Evolutionary conservation across 2,329 filamentous ascomycete genomes (phyloP).

Genomic region (Apiospora rasikravindrae): DNA sequence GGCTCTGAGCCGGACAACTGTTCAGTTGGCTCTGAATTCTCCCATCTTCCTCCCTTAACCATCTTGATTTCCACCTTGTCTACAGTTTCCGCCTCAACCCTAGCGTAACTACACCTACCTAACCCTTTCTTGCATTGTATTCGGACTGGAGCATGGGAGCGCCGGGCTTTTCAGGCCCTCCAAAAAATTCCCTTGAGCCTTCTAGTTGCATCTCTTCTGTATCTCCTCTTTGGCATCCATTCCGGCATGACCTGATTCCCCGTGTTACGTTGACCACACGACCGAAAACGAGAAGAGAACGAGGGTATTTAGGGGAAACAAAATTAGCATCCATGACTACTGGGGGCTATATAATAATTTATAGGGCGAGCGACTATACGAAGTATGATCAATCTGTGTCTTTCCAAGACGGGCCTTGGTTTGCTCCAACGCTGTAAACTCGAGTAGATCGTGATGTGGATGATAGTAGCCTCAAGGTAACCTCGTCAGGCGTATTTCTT

Average conservation of each 20-base stretch:
- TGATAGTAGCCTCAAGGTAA: background rate
- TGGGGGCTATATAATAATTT: background rate
- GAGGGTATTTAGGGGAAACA: background rate
- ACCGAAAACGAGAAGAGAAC: background rate
- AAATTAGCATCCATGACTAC: background rate
- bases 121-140: slow-evolving; percentile 13
- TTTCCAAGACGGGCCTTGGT: background rate
- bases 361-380: slow-evolving; percentile 4
- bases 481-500: background rate
- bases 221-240: slow-evolving; percentile 3
- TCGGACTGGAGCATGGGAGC: slow-evolving; percentile 15
- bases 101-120: background rate
- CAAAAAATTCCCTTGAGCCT: background rate
- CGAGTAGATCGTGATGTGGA: background rate
- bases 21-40: background rate
- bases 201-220: background rate
- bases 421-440: background rate
- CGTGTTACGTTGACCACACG: background rate
- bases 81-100: background rate
- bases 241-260: background rate
- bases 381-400: background rate
- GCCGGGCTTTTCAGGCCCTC: slow-evolving; percentile 17
- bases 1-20: background rate
- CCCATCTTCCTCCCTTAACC: background rate
- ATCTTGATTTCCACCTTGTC: background rate